Percentiles rank a stretch among this genome's conserved stretches.
Evolutionary conservation across 495 filamentous ascomycete genomes (phyloP).

Genomic region (Xylaria palmicola): DNA sequence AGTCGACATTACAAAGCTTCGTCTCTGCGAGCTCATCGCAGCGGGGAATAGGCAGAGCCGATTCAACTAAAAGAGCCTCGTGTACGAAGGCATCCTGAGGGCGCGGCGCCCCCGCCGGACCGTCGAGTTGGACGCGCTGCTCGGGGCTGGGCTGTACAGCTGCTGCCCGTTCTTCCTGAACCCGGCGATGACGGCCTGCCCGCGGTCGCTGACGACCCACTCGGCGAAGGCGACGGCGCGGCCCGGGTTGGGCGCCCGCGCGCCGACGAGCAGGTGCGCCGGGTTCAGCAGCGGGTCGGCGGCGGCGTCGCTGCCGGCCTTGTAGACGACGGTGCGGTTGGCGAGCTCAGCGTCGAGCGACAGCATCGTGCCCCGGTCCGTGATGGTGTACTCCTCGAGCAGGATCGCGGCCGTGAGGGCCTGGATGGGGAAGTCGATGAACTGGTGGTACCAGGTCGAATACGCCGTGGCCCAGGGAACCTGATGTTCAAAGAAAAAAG

Average conservation of each 20-base stretch:
- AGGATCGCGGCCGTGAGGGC: conserved; percentile 37
- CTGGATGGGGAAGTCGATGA: conserved; percentile 43
- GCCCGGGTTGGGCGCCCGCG: conserved; percentile 26
- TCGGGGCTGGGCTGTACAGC: conserved; percentile 23
- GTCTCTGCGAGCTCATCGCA: too few species aligned
- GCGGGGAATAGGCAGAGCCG: background rate
- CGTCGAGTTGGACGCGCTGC: background rate
- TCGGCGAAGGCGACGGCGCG: conserved; percentile 34
- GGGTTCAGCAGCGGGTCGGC: conserved; percentile 38
- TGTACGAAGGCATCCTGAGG: background rate
- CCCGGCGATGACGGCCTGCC: conserved; percentile 33
- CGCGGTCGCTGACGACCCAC: conserved; percentile 35
- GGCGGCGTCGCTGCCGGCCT: conserved; percentile 31
- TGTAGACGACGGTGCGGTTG: conserved; percentile 36
- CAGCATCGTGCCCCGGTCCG: conserved; percentile 42
- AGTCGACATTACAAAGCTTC: too few species aligned
- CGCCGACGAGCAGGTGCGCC: conserved; percentile 39
- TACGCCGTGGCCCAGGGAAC: conserved; percentile 42
- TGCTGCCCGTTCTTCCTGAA: conserved; percentile 34
- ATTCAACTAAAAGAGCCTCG: background rate
- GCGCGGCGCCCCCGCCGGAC: background rate
- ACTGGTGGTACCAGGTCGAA: conserved; percentile 50
- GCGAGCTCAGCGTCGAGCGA: conserved; percentile 28
- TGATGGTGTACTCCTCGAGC: conserved; percentile 44
- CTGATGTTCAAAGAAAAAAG: too few species aligned